Evolutionary conservation across 768 basidiomycete genomes (phyloP).

Genomic region (Phaeotremella fagi): DNA sequence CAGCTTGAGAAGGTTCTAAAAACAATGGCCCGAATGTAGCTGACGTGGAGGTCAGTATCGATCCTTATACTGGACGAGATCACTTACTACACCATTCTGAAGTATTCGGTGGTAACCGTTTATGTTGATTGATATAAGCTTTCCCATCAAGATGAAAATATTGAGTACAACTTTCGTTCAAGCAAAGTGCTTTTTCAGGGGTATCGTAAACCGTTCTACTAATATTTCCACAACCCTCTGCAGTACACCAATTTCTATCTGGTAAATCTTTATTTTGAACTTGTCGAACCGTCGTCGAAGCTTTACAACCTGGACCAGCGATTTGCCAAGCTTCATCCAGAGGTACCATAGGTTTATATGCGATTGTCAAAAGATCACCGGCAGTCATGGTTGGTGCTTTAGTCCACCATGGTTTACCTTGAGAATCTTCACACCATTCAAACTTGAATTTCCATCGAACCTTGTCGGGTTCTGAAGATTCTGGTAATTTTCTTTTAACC

Average conservation of each 20-base stretch:
- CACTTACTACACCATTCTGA: no score
- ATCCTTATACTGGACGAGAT: no score
- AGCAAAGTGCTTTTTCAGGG: no score
- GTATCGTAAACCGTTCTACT: no score
- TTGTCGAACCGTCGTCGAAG: conserved; percentile 9
- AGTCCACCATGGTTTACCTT: conserved; percentile 27
- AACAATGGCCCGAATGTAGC: neutral
- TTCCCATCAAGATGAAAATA: no score
- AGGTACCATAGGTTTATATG: neutral
- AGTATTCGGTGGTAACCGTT: no score
- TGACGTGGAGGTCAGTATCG: no score
- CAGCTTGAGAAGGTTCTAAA: neutral
- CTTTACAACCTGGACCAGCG: conserved; percentile 8
- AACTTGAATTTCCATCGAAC: conserved; percentile 43
- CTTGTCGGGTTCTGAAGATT: neutral
- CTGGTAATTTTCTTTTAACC: neutral
- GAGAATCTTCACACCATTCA: conserved; percentile 25
- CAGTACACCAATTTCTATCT: no score
- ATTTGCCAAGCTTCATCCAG: conserved; percentile 11
- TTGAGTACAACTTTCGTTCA: neutral
- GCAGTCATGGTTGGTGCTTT: neutral
- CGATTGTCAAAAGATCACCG: neutral
- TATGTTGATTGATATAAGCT: no score
- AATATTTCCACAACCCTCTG: no score
- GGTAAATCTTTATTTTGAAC: neutral